Evolutionary conservation across 768 basidiomycete genomes (phyloP), one percentile per base, ranked within the genome.

Genomic region (Calocybe cyanea): DNA sequence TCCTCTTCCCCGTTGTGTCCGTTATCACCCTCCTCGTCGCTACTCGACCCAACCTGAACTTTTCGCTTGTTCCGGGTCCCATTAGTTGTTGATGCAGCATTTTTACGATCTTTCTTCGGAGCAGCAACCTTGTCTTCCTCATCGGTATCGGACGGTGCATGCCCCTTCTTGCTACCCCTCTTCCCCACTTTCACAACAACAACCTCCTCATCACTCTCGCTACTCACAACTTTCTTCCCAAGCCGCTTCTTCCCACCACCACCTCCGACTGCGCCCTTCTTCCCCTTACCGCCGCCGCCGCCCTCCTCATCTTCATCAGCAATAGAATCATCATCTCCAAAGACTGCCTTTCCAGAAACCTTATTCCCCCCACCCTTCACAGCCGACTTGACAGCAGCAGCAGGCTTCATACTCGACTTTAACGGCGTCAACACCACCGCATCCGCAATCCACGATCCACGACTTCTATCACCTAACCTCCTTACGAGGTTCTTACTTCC

Each of bases 391-490:
- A n/a, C n/a, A n/a, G n/a, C n/a, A n/a, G n/a, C n/a, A n/a, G n/a
- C n/a, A n/a, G 44, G 10, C n/a, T 32, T 42, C 34, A n/a, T 14
- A 20, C 34, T 45, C 18, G 46, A 36, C 21, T 49, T 56, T 28
- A 43, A 8, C 39, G 52, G 51, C 4, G 49, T 47, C 1, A 46
- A 32, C 24, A 41, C 43, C 2, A 46, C 46, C 40, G 41, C 49
- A 43, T 52, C 56, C 37, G 48, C 35, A 11, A 52, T 46, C 54
- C 46, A 57, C 19, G 52, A 45, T n/a, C n/a, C n/a, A 15, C 49
- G 30, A 41, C 28, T 49, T 36, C 21, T 38, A 32, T 49, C 36
- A 25, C 54, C 45, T 8, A 38, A 46, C 30, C 57, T 34, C 31
- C 52, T 48, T 33, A 46, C 51, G 32, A 50, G 49, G 37, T 41